Evolutionary conservation across 2,329 filamentous ascomycete genomes (phyloP).

Genomic region (Calonectria pseudoreteaudii): DNA sequence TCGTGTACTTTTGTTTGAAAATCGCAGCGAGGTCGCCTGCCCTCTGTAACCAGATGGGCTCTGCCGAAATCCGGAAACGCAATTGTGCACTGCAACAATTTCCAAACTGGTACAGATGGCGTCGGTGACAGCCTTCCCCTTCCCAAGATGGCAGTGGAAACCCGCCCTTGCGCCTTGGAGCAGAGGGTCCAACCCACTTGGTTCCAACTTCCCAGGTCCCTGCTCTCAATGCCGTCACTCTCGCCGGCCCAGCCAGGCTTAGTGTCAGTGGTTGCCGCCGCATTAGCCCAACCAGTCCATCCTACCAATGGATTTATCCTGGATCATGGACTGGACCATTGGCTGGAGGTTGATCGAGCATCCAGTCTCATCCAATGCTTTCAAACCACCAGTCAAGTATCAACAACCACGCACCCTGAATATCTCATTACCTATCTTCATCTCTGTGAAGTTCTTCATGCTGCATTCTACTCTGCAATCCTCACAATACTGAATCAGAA

Average conservation of each 20-base stretch:
- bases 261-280: conserved; percentile 26
- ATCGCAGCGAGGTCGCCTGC: not conserved
- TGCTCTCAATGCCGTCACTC: conserved; percentile 26
- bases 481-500: not conserved
- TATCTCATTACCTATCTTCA: not conserved
- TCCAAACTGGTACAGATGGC: not conserved
- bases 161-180: conserved; percentile 6
- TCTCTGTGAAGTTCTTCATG: not conserved
- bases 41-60: not conserved
- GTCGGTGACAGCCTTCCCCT: not conserved
- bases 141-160: not conserved
- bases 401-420: not conserved
- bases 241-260: conserved; percentile 16
- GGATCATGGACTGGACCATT: conserved; percentile 1
- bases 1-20: not conserved
- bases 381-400: not conserved
- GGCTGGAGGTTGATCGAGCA: conserved; percentile 10
- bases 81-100: not conserved
- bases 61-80: not conserved
- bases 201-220: conserved; percentile 17
- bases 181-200: conserved; percentile 22
- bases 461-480: not conserved
- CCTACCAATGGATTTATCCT: not conserved
- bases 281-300: conserved; percentile 16
- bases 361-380: conserved; percentile 7